Conservation (phyloP, 1,139 yeast species). For the Protomyces macrosporus region DNA sequence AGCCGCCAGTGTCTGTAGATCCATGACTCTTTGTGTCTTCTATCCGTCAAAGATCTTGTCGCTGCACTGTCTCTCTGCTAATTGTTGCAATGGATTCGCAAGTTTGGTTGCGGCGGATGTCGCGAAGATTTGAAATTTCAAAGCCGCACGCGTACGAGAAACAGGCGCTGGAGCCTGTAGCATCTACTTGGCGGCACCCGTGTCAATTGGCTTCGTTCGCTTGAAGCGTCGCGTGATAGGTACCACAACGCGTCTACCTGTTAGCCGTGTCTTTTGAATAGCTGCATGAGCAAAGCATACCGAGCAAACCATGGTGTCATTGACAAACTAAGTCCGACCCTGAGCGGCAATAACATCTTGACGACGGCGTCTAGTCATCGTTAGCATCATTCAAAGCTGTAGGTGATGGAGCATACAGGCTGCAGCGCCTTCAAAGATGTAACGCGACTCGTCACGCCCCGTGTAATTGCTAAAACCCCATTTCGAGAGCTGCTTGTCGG, state of each 20-base stretch:
- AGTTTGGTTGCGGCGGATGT: too few relatives aligned
- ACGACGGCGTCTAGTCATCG: constrained; percentile 4
- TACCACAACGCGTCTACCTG: constrained; percentile 11
- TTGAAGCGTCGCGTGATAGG: constrained; percentile 9
- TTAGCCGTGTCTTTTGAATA: background rate
- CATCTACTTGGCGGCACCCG: background rate
- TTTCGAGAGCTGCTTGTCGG: constrained; percentile 17
- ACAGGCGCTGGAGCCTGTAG: too few relatives aligned
- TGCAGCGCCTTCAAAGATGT: constrained; percentile 25
- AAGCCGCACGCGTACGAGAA: too few relatives aligned
- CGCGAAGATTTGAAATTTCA: too few relatives aligned
- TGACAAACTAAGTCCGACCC: constrained; percentile 12
- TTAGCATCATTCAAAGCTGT: background rate
- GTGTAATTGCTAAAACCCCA: constrained; percentile 9
- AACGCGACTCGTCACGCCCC: constrained; percentile 19
- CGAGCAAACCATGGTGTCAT: constrained; percentile 18
- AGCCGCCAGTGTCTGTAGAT: constrained; percentile 16
- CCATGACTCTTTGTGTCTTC: background rate
- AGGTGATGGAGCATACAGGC: background rate
- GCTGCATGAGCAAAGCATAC: background rate
- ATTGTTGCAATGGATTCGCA: too few relatives aligned
- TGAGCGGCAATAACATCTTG: constrained; percentile 14
- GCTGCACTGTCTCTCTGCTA: too few relatives aligned
- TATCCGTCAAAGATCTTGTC: too few relatives aligned
- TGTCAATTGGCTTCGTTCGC: background rate